Evolutionary conservation across 495 filamentous ascomycete genomes (phyloP).

Genomic region (Aspergillus ellipticus): DNA sequence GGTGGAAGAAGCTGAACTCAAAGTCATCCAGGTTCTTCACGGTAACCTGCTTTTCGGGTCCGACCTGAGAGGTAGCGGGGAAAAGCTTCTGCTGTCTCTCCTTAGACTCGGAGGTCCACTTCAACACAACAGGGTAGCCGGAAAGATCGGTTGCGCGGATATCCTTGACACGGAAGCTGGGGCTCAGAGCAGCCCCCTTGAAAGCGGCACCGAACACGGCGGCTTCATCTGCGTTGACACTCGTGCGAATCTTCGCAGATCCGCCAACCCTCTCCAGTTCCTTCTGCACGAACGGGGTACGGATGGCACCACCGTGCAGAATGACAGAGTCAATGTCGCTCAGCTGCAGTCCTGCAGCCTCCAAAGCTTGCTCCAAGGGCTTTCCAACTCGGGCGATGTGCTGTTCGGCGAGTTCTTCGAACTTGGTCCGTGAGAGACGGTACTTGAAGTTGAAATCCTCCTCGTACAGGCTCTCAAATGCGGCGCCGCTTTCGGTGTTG

Average conservation of each 20-base stretch:
- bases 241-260: conserved; percentile 72
- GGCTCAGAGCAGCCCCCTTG: conserved; percentile 84
- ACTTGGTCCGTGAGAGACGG: conserved; percentile 75
- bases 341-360: conserved; percentile 65
- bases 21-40: conserved; percentile 85
- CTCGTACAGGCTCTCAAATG: conserved; percentile 78
- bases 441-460: conserved; percentile 92
- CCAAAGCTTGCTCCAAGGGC: conserved; percentile 72
- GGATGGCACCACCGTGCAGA: conserved; percentile 83
- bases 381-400: conserved; percentile 64
- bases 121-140: conserved; percentile 66
- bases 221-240: conserved; percentile 95
- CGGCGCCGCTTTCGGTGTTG: conserved; percentile 74
- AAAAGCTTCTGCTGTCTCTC: conserved; percentile 74
- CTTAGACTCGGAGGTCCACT: conserved; percentile 58
- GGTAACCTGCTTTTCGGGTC: conserved; percentile 79
- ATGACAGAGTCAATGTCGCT: conserved; percentile 85
- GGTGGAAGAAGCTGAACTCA: conserved; percentile 74
- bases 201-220: conserved; percentile 97
- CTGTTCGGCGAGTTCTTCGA: conserved; percentile 74
- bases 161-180: conserved; percentile 95
- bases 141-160: conserved; percentile 76
- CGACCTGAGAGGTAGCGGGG: conserved; percentile 69
- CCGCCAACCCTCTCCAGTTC: conserved; percentile 75
- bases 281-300: conserved; percentile 93